These are phyloP conservation scores for Phytophthora fragariaefolia DNA, from an alignment of 352 stramenopile genomes.

Conservation along the genomic window DNA sequence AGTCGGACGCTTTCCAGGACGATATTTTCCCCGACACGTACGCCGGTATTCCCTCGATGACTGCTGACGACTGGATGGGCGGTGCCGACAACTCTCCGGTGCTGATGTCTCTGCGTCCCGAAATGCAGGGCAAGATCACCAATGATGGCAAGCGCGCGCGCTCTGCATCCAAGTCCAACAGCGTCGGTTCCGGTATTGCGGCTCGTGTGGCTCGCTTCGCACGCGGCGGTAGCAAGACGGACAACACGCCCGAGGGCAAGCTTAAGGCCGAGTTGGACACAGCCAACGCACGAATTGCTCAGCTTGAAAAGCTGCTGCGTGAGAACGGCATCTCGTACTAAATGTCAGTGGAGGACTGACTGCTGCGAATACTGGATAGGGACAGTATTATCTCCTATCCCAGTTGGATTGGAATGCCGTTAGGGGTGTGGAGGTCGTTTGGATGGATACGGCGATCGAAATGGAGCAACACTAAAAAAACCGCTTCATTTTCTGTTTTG, in stretches of 20 bases:
- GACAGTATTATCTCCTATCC: conserved; percentile 31
- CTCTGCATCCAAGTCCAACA: conserved; percentile 50
- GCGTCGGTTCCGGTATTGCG: conserved; percentile 45
- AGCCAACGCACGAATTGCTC: conserved; percentile 84
- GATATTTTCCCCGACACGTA: conserved; percentile 99
- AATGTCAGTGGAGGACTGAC: conserved; percentile 30
- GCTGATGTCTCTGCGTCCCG: conserved; percentile 94
- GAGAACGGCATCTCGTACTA: conserved; percentile 87
- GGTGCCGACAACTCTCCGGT: conserved; percentile 95
- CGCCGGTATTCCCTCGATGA: conserved; percentile 94
- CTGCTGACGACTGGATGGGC: conserved; percentile 95
- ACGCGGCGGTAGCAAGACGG: conserved; percentile 42
- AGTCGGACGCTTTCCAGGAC: conserved; percentile 99
- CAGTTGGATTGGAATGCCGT: conserved; percentile 37
- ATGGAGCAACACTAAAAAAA: conserved; percentile 37
- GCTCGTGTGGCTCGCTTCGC: conserved; percentile 57
- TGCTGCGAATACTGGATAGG: conserved; percentile 36
- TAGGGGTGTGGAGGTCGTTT: conserved; percentile 36
- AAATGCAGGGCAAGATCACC: conserved; percentile 85
- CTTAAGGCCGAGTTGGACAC: conserved; percentile 81
- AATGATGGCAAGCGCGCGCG: conserved; percentile 83
- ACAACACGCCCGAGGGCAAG: conserved; percentile 58
- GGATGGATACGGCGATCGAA: conserved; percentile 38
- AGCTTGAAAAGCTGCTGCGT: conserved; percentile 84
- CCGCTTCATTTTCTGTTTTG: conserved; percentile 48